A percentile compares a stretch with the other conserved stretches of the same genome.
Evolutionary conservation across 2,329 filamentous ascomycete genomes (phyloP).

Genomic region (Colletotrichum nymphaeae): DNA sequence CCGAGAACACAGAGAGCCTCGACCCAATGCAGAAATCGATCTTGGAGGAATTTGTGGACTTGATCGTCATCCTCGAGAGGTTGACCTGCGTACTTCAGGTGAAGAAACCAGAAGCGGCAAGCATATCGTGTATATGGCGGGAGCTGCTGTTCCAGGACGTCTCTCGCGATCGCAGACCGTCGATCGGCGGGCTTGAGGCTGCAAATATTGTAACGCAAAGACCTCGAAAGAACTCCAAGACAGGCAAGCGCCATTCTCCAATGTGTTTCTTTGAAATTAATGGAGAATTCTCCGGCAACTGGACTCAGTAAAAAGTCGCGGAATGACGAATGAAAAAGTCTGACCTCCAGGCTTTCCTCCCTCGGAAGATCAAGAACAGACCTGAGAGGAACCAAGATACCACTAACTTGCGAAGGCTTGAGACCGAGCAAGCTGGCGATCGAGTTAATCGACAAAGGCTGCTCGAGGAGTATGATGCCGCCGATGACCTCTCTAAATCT

Average conservation of each 20-base stretch:
- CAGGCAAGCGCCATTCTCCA: background rate
- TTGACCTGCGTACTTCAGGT: no score
- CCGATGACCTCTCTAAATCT: no score
- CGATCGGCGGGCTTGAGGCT: no score
- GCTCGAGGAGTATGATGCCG: background rate
- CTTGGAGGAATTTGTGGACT: no score
- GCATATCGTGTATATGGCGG: no score
- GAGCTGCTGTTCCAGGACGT: no score
- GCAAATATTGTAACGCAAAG: no score
- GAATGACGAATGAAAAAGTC: background rate
- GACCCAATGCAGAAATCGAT: no score
- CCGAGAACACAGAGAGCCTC: no score
- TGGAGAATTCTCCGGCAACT: background rate
- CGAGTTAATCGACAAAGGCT: background rate
- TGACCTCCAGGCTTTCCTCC: background rate
- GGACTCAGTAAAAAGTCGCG: conserved; percentile 8
- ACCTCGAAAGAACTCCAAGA: background rate
- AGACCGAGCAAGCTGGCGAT: background rate
- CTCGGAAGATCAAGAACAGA: background rate
- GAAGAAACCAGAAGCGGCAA: no score
- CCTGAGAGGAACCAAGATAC: background rate
- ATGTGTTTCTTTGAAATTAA: background rate
- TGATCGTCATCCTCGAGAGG: no score
- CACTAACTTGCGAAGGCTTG: background rate
- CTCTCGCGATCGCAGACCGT: no score